These are phyloP conservation scores for Pichia heedii DNA, from an alignment of 805 yeast genomes.

Conservation along the genomic window DNA sequence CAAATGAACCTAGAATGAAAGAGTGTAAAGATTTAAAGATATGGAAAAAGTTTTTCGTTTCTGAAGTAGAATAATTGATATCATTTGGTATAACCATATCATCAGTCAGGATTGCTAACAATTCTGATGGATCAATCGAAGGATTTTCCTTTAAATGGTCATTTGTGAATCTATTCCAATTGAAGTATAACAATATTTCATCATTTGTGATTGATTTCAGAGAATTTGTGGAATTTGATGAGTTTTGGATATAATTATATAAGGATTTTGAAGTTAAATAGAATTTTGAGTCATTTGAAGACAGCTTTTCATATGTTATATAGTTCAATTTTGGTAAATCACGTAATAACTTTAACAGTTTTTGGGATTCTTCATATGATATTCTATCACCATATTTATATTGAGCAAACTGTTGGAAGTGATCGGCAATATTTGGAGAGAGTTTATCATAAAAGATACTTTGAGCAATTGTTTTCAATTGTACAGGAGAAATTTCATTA, in stretches of 20 bases:
- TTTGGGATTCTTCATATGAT: constrained; percentile 39
- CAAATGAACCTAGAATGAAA: constrained; percentile 83
- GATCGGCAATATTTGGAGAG: constrained; percentile 47
- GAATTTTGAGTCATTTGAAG: constrained; percentile 11
- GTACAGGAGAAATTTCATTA: constrained; percentile 12
- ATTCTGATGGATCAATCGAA: constrained; percentile 23
- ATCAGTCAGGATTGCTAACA: constrained; percentile 39
- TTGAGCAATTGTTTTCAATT: constrained; percentile 17
- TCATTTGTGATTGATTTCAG: constrained; percentile 16
- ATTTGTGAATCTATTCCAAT: constrained; percentile 27
- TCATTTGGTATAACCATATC: constrained; percentile 31
- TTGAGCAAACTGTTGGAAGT: constrained; percentile 36
- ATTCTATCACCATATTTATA: constrained; percentile 36
- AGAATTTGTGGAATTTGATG: constrained; percentile 6
- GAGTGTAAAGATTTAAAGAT: constrained; percentile 84
- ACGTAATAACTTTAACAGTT: constrained; percentile 36
- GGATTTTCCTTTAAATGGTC: constrained; percentile 20
- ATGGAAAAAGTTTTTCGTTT: constrained; percentile 38
- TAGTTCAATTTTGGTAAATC: constrained; percentile 28
- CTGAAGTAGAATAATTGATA: constrained; percentile 32
- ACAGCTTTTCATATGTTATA: constrained; percentile 22
- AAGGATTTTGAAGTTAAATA: constrained; percentile 17
- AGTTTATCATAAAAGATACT: constrained; percentile 23
- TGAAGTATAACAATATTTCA: constrained; percentile 26
- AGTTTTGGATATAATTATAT: constrained; percentile 16